Percentiles rank a stretch among this genome's conserved stretches.
Conservation (phyloP, 352 stramenopile species). For the Plasmopara muralis region DNA sequence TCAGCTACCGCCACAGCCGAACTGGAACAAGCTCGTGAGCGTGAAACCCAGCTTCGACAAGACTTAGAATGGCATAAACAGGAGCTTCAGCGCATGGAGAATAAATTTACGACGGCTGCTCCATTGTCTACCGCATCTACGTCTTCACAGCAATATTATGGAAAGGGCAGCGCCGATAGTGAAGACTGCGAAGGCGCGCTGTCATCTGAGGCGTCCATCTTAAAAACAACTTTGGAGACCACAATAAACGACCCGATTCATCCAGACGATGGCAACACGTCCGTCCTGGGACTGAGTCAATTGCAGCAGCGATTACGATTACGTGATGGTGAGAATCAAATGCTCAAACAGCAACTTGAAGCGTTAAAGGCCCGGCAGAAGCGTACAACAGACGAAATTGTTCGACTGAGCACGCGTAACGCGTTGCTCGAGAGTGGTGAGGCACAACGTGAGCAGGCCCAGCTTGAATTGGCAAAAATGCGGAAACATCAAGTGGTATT, state of each 20-base stretch:
- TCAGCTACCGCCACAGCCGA: conserved; percentile 18
- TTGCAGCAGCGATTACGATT: conserved; percentile 68
- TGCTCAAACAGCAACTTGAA: conserved; percentile 67
- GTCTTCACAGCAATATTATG: conserved; percentile 20
- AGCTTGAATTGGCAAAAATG: conserved; percentile 46
- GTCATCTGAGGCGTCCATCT: conserved; percentile 48
- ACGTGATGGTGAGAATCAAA: conserved; percentile 63
- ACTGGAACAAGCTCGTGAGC: conserved; percentile 34
- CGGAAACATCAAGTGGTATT: conserved; percentile 76
- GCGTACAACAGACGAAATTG: conserved; percentile 63
- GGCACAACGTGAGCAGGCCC: conserved; percentile 36
- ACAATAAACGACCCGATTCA: conserved; percentile 23
- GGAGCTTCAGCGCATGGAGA: conserved; percentile 47
- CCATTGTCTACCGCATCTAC: conserved; percentile 19
- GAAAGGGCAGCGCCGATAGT: conserved; percentile 13
- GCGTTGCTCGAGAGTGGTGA: conserved; percentile 61
- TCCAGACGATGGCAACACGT: conserved; percentile 32
- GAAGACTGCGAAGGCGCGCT: conserved; percentile 11
- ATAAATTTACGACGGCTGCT: background rate
- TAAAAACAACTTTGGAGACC: conserved; percentile 49
- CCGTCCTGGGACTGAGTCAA: conserved; percentile 65
- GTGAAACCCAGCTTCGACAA: conserved; percentile 42
- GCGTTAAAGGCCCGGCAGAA: conserved; percentile 60
- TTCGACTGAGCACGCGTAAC: conserved; percentile 66
- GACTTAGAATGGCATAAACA: conserved; percentile 59